Percentiles rank a stretch among this genome's conserved stretches.
These are phyloP conservation scores for Apophysomyces elegans DNA, from an alignment of 371 early-diverging fungal genomes.

Conservation along the genomic window DNA sequence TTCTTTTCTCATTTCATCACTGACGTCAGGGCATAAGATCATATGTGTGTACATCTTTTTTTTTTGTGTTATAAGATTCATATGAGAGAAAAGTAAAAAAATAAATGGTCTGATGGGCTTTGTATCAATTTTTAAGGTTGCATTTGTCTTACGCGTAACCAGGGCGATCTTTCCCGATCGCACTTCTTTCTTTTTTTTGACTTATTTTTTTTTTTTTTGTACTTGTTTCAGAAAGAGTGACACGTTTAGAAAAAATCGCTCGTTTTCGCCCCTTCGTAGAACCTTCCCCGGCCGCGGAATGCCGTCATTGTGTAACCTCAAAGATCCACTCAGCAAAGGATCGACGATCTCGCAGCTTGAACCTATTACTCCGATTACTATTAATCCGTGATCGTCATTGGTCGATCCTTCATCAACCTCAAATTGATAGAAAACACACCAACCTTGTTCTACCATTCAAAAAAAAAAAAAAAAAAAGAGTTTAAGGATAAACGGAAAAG, in stretches of 20 bases:
- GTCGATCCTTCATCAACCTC: constrained; percentile 10
- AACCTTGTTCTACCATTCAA: not conserved
- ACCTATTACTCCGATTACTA: constrained; percentile 2
- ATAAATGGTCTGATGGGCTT: constrained; percentile 1
- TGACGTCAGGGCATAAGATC: constrained; percentile 7
- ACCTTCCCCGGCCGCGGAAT: constrained; percentile 2
- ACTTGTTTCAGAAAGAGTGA: constrained; percentile 1
- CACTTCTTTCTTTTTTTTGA: not conserved
- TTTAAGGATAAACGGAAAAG: constrained; percentile 1
- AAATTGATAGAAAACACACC: constrained; percentile 10
- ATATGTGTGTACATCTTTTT: not conserved
- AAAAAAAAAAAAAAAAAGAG: not conserved
- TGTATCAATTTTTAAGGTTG: constrained; percentile 1
- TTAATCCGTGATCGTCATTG: constrained; percentile 9
- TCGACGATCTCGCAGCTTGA: constrained; percentile 8
- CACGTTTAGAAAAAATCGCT: constrained; percentile 12
- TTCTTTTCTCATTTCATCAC: not conserved
- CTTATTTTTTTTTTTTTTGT: too few relatives aligned
- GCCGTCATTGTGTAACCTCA: constrained; percentile 2
- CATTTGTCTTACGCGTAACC: constrained; percentile 4
- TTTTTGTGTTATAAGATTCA: not conserved
- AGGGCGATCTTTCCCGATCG: constrained; percentile 8
- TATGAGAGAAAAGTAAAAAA: not conserved
- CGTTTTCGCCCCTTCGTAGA: constrained; percentile 7
- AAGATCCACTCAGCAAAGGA: constrained; percentile 4